A percentile compares a stretch with the other conserved stretches of the same genome.
Conservation (phyloP, 805 yeast genomes). For the Cyberlindnera amylophila region DNA sequence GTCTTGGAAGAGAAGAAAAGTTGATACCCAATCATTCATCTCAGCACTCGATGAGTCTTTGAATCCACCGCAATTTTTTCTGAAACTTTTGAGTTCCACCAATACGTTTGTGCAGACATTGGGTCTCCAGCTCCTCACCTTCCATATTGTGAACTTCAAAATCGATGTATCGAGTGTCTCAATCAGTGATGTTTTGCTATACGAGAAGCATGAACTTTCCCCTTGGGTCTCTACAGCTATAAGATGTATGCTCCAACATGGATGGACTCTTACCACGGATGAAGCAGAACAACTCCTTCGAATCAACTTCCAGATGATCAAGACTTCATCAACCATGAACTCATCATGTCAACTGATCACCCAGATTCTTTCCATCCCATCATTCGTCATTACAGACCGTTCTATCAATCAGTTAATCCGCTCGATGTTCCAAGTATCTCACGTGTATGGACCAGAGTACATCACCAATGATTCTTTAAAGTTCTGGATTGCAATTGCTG, state of each 20-base stretch:
- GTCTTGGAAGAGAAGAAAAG: constrained; percentile 28
- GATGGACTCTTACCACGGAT: constrained; percentile 17
- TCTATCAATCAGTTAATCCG: constrained; percentile 44
- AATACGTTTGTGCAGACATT: constrained; percentile 6
- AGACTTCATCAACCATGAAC: constrained; percentile 20
- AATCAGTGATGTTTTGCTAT: constrained; percentile 10
- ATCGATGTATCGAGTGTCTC: constrained; percentile 2
- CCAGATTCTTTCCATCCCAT: constrained; percentile 18
- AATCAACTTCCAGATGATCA: constrained; percentile 33
- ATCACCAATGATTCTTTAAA: constrained; percentile 43
- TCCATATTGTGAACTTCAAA: constrained; percentile 22
- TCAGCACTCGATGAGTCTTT: constrained; percentile 24
- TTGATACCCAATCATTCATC: constrained; percentile 25
- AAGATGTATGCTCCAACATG: constrained; percentile 18
- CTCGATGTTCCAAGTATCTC: constrained; percentile 49
- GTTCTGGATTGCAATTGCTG: constrained; percentile 50
- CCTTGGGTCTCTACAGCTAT: constrained; percentile 22
- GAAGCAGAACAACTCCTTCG: constrained; percentile 26
- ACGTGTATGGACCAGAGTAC: constrained; percentile 55
- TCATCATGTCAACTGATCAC: constrained; percentile 25
- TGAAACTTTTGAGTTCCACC: constrained; percentile 5
- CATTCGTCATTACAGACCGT: constrained; percentile 30
- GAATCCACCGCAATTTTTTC: constrained; percentile 28
- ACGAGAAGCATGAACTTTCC: constrained; percentile 9
- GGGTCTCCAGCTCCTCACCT: constrained; percentile 29